These are phyloP conservation scores for Podaxis sp. DNA, from an alignment of 768 basidiomycete species.

Conservation along the genomic window DNA sequence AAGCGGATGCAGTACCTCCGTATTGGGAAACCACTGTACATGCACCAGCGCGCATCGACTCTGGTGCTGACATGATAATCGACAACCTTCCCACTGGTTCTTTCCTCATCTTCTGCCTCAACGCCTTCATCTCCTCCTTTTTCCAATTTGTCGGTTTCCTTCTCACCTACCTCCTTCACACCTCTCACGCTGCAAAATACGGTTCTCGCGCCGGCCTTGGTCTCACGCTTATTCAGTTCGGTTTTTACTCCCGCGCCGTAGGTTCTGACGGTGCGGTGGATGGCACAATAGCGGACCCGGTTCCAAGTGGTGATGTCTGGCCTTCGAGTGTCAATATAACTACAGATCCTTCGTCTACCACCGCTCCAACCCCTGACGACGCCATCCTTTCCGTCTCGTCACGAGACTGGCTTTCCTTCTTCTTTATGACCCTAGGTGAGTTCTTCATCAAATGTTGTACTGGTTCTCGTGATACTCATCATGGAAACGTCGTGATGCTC, in stretches of 20 bases:
- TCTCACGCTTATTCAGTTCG: slow-evolving; percentile 90
- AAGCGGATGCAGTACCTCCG: slow-evolving; percentile 85
- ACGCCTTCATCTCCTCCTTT: slow-evolving; percentile 84
- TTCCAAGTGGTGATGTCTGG: background rate
- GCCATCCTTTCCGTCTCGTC: slow-evolving; percentile 39
- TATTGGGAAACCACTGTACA: slow-evolving; percentile 98
- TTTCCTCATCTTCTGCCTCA: slow-evolving; percentile 65
- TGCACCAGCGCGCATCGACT: slow-evolving; percentile 54
- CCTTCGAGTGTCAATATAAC: background rate
- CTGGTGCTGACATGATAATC: slow-evolving; percentile 65
- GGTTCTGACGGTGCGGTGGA: slow-evolving; percentile 23
- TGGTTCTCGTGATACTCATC: slow-evolving; percentile 6
- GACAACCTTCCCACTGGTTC: slow-evolving; percentile 89
- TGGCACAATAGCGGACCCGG: slow-evolving; percentile 9
- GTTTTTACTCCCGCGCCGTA: slow-evolving; percentile 60
- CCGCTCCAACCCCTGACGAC: slow-evolving; percentile 21
- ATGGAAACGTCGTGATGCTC: slow-evolving; percentile 68
- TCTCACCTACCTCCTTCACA: slow-evolving; percentile 89
- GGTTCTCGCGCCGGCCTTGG: slow-evolving; percentile 96
- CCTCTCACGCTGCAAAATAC: slow-evolving; percentile 88
- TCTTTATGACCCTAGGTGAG: slow-evolving; percentile 85
- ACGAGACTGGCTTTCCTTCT: slow-evolving; percentile 86
- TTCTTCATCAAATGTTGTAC: background rate
- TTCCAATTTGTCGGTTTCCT: slow-evolving; percentile 96
- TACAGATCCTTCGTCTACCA: slow-evolving; percentile 14